Percentiles rank a stretch among this genome's conserved stretches.
These are phyloP conservation scores for Setomelanomma holmii DNA, from an alignment of 2,329 filamentous ascomycete genomes.

Conservation along the genomic window DNA sequence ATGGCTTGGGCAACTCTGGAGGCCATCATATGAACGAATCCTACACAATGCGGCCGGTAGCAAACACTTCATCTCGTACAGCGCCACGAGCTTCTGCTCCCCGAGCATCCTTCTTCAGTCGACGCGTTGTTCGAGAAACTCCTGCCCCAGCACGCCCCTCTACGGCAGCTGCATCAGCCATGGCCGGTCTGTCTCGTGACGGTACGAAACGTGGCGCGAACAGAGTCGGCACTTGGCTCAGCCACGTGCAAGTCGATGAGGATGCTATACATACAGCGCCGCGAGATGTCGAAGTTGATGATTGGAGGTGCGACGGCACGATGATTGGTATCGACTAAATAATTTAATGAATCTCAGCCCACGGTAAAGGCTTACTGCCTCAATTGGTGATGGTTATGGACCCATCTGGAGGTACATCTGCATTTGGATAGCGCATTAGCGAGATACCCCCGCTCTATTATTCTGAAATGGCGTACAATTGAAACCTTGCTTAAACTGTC, in stretches of 20 bases:
- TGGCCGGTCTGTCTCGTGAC: conserved; percentile 48
- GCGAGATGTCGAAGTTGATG: conserved; percentile 43
- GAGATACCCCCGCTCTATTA: conserved; percentile 5
- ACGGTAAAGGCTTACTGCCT: not conserved
- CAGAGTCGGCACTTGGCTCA: conserved; percentile 49
- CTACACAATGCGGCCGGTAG: conserved; percentile 42
- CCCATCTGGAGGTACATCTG: not conserved
- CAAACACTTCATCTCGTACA: conserved; percentile 35
- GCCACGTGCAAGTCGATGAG: conserved; percentile 43
- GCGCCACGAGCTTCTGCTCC: conserved; percentile 32
- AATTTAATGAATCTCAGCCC: conserved; percentile 12
- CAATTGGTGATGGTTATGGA: not conserved
- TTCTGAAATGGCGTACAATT: not conserved
- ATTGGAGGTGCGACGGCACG: conserved; percentile 45
- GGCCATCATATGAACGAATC: conserved; percentile 68
- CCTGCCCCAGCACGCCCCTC: conserved; percentile 14
- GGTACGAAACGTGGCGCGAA: conserved; percentile 45
- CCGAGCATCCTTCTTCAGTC: conserved; percentile 33
- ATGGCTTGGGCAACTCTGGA: conserved; percentile 60
- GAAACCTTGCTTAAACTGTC: not conserved
- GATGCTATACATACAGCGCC: conserved; percentile 45
- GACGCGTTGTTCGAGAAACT: conserved; percentile 31
- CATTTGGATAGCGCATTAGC: not conserved
- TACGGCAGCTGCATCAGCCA: conserved; percentile 34
- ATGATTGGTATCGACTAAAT: conserved; percentile 45